Base-by-base conservation (phyloP, 2,329 filamentous ascomycete species). In the Penicillium digitatum region DNA sequence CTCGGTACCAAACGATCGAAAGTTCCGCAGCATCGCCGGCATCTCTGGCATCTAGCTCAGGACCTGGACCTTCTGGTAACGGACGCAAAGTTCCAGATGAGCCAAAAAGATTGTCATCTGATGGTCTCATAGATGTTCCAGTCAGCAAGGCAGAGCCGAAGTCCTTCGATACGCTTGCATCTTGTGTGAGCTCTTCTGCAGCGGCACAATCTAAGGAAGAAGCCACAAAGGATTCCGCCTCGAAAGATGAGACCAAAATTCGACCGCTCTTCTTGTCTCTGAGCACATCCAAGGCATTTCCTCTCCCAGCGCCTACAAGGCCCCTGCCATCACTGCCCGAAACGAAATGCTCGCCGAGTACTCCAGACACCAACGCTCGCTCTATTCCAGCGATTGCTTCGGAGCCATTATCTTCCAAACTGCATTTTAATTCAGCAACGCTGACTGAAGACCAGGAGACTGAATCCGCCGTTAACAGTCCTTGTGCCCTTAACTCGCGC, bases 271-370 rank as follows among this genome's bases (percentile, higher is more conserved):
- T 68, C 0, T 42, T 69, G 38, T 64, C 66, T 5, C 57, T 66
- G 53, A 62, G 62, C 16, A 61, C 67, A 0, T 61, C 73, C 16
- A 60, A 72, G 34, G 61, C 68, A 14, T 70, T 72, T 35, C 69
- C 72, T 57, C 64, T 71, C 20, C 72, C 72, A 16, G 70, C 71
- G 31, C 72, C 72, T 12, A 68, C 62, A 26, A 65, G 59, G 31
- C 70, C 72, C 29, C 52, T 74, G 5, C 72, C 72, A 47, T 68
- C 67, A 5, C 52, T 73, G 9, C 72, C 72, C 10, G 59, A 66
- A 31, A 27, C 58, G 18, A 52, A 40, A 3, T 38, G 53, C 27
- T 48, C 50, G 12, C 48, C 62, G 20, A 55, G 55, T 27, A 47
- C 46, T 34, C 58, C 45, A 8, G 58, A 55, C 20, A 39, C 50